Evolutionary conservation across 2,329 filamentous ascomycete genomes (phyloP).

Genomic region (Venturia effusa): DNA sequence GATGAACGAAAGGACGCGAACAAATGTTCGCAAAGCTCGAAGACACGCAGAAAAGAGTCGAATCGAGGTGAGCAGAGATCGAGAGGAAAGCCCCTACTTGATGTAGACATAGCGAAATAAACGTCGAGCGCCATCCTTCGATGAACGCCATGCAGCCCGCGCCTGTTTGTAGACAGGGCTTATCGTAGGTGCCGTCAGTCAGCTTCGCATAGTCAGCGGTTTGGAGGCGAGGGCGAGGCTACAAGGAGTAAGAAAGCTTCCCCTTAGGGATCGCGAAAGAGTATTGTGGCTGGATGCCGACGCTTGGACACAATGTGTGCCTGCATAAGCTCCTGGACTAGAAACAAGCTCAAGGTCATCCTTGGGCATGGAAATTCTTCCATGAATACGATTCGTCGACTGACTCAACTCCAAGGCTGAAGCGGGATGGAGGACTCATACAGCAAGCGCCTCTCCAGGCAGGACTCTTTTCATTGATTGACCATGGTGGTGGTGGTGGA

Average conservation of each 20-base stretch:
- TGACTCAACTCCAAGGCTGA: not conserved
- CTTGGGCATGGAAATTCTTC: not conserved
- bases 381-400: not conserved
- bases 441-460: not conserved
- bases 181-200: not conserved
- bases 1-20: constrained; percentile 47
- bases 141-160: not conserved
- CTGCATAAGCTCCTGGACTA: constrained; percentile 5
- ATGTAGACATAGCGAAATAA: not conserved
- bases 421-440: not conserved
- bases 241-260: constrained; percentile 1
- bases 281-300: not conserved
- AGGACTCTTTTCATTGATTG: not conserved
- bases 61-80: not conserved
- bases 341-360: not conserved
- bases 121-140: not conserved
- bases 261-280: not conserved
- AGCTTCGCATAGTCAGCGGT: not conserved
- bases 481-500: not conserved
- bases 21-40: constrained; percentile 27
- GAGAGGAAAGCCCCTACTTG: not conserved
- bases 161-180: not conserved
- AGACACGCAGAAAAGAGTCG: not conserved
- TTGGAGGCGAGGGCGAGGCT: not conserved
- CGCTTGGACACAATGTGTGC: not conserved